phyloP scores from a whole-genome alignment of 148 eudicot species.

The Salicornia ramosissima region DNA sequence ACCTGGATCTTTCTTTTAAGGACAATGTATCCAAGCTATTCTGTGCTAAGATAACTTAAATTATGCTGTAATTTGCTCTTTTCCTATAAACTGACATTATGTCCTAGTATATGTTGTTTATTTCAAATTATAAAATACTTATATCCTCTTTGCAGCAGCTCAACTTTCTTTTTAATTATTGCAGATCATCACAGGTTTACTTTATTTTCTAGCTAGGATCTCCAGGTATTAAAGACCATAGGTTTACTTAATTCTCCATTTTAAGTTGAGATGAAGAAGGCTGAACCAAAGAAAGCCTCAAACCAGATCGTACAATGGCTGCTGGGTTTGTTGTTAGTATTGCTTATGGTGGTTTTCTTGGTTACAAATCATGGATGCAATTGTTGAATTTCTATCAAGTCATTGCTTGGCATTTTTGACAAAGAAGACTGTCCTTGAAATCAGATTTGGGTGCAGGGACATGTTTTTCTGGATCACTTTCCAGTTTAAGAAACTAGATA shows the following conservation, averaged over 20 bases:
- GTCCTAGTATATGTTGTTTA: neutral
- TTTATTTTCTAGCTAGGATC: constrained; percentile 3
- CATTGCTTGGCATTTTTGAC: too few relatives aligned
- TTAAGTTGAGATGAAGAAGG: constrained; percentile 88
- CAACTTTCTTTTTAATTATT: neutral
- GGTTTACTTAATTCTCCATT: constrained; percentile 38
- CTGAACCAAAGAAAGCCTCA: constrained; percentile 81
- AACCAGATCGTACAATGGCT: too few relatives aligned
- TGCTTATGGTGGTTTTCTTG: too few relatives aligned
- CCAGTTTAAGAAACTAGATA: too few relatives aligned
- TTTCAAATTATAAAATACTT: neutral
- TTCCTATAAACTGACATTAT: neutral
- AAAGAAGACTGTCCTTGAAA: too few relatives aligned
- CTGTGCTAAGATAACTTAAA: constrained; percentile 8
- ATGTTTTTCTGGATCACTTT: too few relatives aligned
- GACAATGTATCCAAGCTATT: neutral
- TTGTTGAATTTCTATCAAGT: too few relatives aligned
- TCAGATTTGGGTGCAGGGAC: too few relatives aligned
- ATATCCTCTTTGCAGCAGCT: neutral
- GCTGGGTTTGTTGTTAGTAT: too few relatives aligned
- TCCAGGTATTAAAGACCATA: constrained; percentile 21
- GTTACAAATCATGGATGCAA: too few relatives aligned
- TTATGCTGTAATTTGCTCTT: neutral
- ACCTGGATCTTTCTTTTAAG: constrained; percentile 4
- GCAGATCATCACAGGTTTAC: constrained; percentile 19